Conservation (phyloP, 768 basidiomycete genomes). For the Punctularia strigosozonata region DNA sequence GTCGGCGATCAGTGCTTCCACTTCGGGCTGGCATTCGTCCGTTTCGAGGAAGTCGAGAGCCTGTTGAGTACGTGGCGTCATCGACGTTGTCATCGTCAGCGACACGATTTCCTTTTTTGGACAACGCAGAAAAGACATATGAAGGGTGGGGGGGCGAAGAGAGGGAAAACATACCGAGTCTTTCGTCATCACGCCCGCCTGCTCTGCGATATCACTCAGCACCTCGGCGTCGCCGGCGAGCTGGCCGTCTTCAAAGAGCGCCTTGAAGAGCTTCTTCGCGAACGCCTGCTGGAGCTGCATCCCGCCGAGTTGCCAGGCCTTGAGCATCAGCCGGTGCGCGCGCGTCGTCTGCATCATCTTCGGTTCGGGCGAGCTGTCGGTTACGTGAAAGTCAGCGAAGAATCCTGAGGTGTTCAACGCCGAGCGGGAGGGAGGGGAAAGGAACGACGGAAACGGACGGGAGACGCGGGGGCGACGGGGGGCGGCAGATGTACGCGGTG, state of each 20-base stretch:
- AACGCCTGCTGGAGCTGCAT: constrained; percentile 45
- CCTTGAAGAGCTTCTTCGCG: constrained; percentile 49
- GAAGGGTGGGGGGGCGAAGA: no score
- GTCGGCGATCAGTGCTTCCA: constrained; percentile 47
- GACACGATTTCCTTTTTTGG: constrained; percentile 4
- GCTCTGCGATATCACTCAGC: constrained; percentile 48
- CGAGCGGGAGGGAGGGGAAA: background rate
- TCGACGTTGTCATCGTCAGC: background rate
- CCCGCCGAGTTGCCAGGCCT: constrained; percentile 54
- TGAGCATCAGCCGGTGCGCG: constrained; percentile 61
- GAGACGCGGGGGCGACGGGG: no score
- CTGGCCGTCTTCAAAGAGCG: constrained; percentile 50
- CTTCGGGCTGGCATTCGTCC: constrained; percentile 52
- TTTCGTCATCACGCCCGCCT: constrained; percentile 42
- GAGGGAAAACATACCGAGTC: constrained; percentile 36
- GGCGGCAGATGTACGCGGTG: no score
- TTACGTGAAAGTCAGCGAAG: background rate
- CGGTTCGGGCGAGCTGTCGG: constrained; percentile 44
- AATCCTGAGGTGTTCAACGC: background rate
- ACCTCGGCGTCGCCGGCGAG: constrained; percentile 51
- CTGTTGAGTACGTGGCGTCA: constrained; percentile 19
- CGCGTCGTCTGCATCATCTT: constrained; percentile 52
- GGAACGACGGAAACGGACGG: no score
- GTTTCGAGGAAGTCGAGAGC: constrained; percentile 53
- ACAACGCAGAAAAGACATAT: constrained; percentile 5